A percentile compares a stretch with the other conserved stretches of the same genome.
Evolutionary conservation across 1,139 yeast species (phyloP).

Genomic region (Taiozyma sp.): DNA sequence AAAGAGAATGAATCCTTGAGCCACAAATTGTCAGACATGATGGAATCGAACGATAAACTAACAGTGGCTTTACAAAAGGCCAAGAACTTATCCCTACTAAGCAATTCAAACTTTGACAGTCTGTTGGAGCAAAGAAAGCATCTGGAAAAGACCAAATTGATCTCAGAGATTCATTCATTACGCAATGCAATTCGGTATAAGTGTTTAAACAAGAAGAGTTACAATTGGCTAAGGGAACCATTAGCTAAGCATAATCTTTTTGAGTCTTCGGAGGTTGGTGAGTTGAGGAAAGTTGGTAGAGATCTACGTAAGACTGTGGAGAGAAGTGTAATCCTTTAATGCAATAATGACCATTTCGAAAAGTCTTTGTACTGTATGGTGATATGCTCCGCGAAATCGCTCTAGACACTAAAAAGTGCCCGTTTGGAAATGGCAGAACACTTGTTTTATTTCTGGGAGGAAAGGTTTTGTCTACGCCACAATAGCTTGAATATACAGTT

Average conservation of each 20-base stretch:
- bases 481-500: background rate
- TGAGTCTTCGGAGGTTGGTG: constrained; percentile 8
- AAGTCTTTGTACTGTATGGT: background rate
- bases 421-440: background rate
- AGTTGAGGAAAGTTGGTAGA: constrained; percentile 14
- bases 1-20: constrained; percentile 6
- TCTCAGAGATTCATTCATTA: constrained; percentile 19
- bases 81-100: constrained; percentile 12
- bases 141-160: constrained; percentile 11
- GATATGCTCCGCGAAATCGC: background rate
- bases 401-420: background rate
- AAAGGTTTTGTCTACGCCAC: background rate
- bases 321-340: constrained; percentile 36
- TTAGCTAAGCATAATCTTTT: constrained; percentile 7
- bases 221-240: constrained; percentile 12
- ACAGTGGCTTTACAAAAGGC: constrained; percentile 10
- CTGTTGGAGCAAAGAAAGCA: constrained; percentile 14
- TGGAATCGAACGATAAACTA: constrained; percentile 4
- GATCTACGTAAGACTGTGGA: constrained; percentile 10
- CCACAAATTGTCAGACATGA: background rate
- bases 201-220: background rate
- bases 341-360: background rate
- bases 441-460: too few species aligned
- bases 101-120: constrained; percentile 16
- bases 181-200: constrained; percentile 13